Base-by-base conservation (phyloP, 1,284 basidiomycete genomes). In the Naganishia sp. region DNA sequence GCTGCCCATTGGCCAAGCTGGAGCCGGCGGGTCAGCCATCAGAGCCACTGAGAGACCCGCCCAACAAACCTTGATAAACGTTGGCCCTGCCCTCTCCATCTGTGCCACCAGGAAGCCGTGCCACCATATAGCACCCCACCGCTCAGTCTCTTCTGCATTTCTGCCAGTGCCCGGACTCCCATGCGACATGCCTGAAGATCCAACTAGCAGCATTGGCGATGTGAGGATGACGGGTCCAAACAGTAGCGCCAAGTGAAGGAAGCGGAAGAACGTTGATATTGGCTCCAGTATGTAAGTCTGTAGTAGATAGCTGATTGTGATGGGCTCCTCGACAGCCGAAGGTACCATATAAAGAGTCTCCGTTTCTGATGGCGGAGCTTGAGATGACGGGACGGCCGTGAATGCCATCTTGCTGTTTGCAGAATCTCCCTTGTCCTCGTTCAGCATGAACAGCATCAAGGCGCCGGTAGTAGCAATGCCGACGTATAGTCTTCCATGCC, bases 1-100 rank as follows among this genome's bases (percentile, higher is more conserved):
- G 90, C 96, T 1, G 96, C 96, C 96, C 96, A 99, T 84, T 99
- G 96, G 1, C 92, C 92, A 58, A 99, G 85, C 90, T 94, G 73
- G 56, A 18, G 62, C 32, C 4, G 49, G n/a, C 11, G 10, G 18
- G 3, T n/a, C 13, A 45, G 42, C 51, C 32, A 32, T 51, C 47
- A 46, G 46, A 47, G 7, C n/a, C 23, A 6, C 18, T 6, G n/a
- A 51, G 13, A 32, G 25, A n/a, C 35, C 13, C 35, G 35, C 13
- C 35, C 4, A 4, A 51, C 65, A 7, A 71, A 90, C 92, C 85
- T 99, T 99, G 80, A 93, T 93, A 77, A 99, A 99, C 0, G 94
- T 96, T 3, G 96, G 96, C 0, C 96, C 96, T 6, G 95, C 95
- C 11, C 87, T 83, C 78, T 95, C 88, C 94, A 99, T 98, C 76